These are phyloP conservation scores for Plasmodium cynomolgi DNA, from an alignment of 169 alveolate genomes.

Conservation along the genomic window DNA sequence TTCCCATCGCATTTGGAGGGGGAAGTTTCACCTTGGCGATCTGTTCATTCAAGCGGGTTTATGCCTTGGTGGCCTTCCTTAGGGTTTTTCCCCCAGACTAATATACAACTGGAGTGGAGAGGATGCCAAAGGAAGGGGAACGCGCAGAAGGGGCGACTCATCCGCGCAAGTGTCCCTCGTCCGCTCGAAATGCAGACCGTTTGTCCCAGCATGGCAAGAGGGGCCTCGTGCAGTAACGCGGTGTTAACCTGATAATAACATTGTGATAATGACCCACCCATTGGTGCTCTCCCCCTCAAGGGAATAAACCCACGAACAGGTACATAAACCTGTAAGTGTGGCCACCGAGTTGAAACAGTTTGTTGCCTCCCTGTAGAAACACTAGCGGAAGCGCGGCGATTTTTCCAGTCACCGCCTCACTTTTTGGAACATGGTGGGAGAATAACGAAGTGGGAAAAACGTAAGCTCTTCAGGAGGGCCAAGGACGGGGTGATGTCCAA, in stretches of 20 bases:
- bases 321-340: neutral
- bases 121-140: no score
- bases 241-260: neutral
- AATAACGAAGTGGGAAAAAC: neutral
- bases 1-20: neutral
- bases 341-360: neutral
- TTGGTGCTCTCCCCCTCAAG: neutral
- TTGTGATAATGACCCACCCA: neutral
- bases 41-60: neutral
- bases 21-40: neutral
- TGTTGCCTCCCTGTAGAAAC: neutral
- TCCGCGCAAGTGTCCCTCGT: neutral
- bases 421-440: neutral
- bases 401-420: neutral
- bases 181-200: neutral
- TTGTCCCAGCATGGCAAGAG: neutral
- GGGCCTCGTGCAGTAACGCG: neutral
- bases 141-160: neutral
- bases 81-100: neutral
- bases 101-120: neutral
- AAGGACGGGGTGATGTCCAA: neutral
- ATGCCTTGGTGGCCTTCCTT: neutral
- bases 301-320: neutral
- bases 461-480: neutral
- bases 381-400: neutral